Base-by-base conservation (phyloP, 2,329 filamentous ascomycete species). In the Paraphoma sp. region DNA sequence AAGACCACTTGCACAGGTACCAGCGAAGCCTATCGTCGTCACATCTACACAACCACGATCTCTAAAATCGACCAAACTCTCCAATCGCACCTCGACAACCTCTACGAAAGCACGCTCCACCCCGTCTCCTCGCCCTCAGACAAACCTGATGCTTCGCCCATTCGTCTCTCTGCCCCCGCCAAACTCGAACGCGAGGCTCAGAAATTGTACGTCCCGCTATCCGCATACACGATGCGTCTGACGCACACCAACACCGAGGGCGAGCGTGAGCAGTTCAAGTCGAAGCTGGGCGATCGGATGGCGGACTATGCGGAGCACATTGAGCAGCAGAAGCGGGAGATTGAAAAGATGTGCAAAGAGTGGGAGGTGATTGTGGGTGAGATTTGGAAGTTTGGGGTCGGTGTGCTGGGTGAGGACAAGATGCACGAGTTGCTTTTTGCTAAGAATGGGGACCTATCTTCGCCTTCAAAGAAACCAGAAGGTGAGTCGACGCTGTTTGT, bases 281-380 rank as follows among this genome's bases (percentile, higher is more conserved):
- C 46, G 10, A 65, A 56, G 0, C 53, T 76, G 7, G 60, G 62
- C 9, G 59, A 60, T 2, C 59, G 57, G 18, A 69, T 75, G 51
- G 17, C 31, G 0, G 51, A 54, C 8, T 76, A 72, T 53, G 57
- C 59, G n/a, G 50, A 57, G 1, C 43, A 57, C 11, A 54, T 74
- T n/a, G 50, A 53, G 43, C 43, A 58, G 6, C 62, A 68, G n/a
- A 62, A 59, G 16, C 49, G 52, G 16, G 61, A 67, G 41, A 51
- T 76, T 5, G 43, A 54, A 10, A 48, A 45, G 9, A 42, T 76
- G 31, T 61, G 70, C 16, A 56, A 45, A 9, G 52, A 68, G 30
- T 76, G 74, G 73, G 66, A 71, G 47, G 33, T 18, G 0, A 50
- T 69, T 1, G 54, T 71, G 2, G 66, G 66, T 17, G 70, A 76